Evolutionary conservation across 345 rosid species (phyloP), one percentile per base, ranked within the genome.

Genomic region (Sonneratia alba): DNA sequence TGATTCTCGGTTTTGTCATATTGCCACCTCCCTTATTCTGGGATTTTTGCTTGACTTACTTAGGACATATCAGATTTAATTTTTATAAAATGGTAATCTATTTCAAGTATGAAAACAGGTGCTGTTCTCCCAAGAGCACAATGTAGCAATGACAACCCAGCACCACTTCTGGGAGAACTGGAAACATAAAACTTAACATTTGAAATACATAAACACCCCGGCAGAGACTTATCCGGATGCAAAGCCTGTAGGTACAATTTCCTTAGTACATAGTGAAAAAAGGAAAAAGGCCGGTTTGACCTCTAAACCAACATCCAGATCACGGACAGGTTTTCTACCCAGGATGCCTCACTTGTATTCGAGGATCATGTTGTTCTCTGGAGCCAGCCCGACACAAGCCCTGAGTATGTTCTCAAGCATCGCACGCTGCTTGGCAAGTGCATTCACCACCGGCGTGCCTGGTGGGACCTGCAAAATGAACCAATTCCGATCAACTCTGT

Each of bases 311-410:
- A 57, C 63, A 57, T 57, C 22, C 34, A 22, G 34, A n/a, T n/a
- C 63, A 22, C 63, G 2, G 63, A 57, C 32, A 22, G 12, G 13
- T 57, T 22, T 7, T 57, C 63, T 22, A 22, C 2, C 9, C 14
- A 6, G 63, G 63, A 21, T 22, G 63, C 72, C 10, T 87, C 97
- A 92, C 83, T 92, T 95, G 89, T 92, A 95, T 66, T 95, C 99
- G 86, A 95, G 77, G 74, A 92, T 95, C 99, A 95, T 95, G 88
- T 95, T 92, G 82, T 92, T 95, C 84, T 95, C 99, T 0, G 98
- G 98, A 3, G 98, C 89, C 85, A 95, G 81, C 0, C 99, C 98
- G 63, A 95, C 80, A 36, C 99, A 95, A 56, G 96, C 96, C 87
- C 98, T 85, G 79, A 95, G 73, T 55, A 95, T 92, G 79, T 95